These are phyloP conservation scores for Copromyces sp. DNA, from an alignment of 495 filamentous ascomycete species.

Conservation along the genomic window DNA sequence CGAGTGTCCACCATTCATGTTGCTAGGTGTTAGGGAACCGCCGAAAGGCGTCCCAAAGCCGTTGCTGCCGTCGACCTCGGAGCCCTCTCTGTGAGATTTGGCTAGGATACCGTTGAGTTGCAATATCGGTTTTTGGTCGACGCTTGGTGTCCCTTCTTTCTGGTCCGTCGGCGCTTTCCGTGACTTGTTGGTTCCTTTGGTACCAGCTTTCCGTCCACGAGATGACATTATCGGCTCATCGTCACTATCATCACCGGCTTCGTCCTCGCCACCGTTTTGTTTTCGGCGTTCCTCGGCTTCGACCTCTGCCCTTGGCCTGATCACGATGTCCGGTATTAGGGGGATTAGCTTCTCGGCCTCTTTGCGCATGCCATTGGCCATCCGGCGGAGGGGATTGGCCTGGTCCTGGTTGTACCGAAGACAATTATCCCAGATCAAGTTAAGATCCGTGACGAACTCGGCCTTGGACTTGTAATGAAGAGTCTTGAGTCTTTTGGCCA, in stretches of 20 bases:
- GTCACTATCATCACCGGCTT: slow-evolving; percentile 80
- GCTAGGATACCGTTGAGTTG: slow-evolving; percentile 44
- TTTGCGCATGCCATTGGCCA: slow-evolving; percentile 92
- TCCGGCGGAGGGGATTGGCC: slow-evolving; percentile 77
- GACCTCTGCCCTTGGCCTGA: slow-evolving; percentile 84
- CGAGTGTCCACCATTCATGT: slow-evolving; percentile 51
- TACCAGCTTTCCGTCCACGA: slow-evolving; percentile 79
- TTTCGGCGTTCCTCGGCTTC: slow-evolving; percentile 89
- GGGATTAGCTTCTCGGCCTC: slow-evolving; percentile 93
- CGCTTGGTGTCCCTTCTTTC: slow-evolving; percentile 68
- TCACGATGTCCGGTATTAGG: slow-evolving; percentile 84
- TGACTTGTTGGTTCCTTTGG: slow-evolving; percentile 62
- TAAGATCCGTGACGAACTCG: slow-evolving; percentile 87
- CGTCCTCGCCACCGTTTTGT: slow-evolving; percentile 67
- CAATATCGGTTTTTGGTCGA: slow-evolving; percentile 49
- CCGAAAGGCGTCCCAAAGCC: slow-evolving; percentile 75
- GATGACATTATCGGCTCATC: slow-evolving; percentile 99
- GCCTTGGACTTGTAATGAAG: slow-evolving; percentile 85
- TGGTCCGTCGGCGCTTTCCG: slow-evolving; percentile 67
- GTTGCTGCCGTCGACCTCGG: slow-evolving; percentile 58
- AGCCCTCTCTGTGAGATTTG: slow-evolving; percentile 38
- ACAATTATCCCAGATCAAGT: slow-evolving; percentile 94
- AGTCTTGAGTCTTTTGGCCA: slow-evolving; percentile 94
- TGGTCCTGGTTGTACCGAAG: slow-evolving; percentile 89
- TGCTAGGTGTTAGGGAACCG: slow-evolving; percentile 66